Evolutionary conservation across 805 yeast species (phyloP).

Genomic region (Naumovozyma castellii): DNA sequence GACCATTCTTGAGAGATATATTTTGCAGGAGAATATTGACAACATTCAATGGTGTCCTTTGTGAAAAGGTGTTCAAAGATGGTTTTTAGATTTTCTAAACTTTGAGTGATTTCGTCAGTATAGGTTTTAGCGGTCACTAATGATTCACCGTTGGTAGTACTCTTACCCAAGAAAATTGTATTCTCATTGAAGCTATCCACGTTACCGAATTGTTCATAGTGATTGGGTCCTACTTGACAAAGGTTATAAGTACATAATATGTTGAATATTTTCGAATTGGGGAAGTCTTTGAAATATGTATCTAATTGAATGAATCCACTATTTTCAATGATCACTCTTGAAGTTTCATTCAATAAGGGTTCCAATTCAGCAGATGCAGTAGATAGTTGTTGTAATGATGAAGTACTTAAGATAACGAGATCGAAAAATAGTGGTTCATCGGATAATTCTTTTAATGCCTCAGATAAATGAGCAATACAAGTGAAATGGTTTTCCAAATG

Average conservation of each 20-base stretch:
- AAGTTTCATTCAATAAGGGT: slow-evolving; percentile 30
- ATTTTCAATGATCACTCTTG: slow-evolving; percentile 52
- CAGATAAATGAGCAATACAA: slow-evolving; percentile 11
- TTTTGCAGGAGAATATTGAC: slow-evolving; percentile 30
- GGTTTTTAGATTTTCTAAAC: slow-evolving; percentile 11
- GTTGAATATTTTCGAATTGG: slow-evolving; percentile 35
- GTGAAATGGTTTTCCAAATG: slow-evolving; percentile 19
- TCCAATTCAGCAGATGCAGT: slow-evolving; percentile 30
- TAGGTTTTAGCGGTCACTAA: too few species aligned
- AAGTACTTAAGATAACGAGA: slow-evolving; percentile 36
- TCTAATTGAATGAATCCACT: slow-evolving; percentile 62
- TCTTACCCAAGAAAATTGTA: slow-evolving; percentile 7
- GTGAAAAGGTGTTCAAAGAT: slow-evolving; percentile 16
- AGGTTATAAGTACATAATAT: slow-evolving; percentile 54
- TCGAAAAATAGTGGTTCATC: slow-evolving; percentile 24
- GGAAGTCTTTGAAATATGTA: slow-evolving; percentile 39
- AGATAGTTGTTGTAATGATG: slow-evolving; percentile 41
- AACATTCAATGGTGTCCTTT: slow-evolving; percentile 31
- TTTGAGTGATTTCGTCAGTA: slow-evolving; percentile 8
- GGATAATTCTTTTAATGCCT: slow-evolving; percentile 1
- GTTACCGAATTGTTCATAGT: slow-evolving; percentile 21
- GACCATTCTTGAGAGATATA: slow-evolving; percentile 73
- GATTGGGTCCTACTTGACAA: slow-evolving; percentile 28
- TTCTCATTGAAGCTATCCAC: slow-evolving; percentile 25
- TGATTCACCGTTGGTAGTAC: not conserved